Evolutionary conservation across 768 basidiomycete species (phyloP).

Genomic region (Hericium alpestre): DNA sequence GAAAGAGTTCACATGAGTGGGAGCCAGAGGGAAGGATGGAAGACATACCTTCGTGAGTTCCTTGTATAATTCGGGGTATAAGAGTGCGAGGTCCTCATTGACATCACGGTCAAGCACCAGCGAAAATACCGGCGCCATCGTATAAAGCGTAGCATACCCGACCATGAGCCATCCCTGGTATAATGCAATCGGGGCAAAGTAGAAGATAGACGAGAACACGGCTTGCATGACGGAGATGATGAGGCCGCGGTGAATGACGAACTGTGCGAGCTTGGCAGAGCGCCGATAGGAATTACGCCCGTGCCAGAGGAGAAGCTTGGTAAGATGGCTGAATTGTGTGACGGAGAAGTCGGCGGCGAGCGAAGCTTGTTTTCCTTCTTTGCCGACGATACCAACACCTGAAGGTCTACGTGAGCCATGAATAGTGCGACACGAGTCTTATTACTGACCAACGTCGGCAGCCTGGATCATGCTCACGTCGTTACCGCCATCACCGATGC

Average conservation of each 20-base stretch:
- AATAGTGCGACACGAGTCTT: neutral
- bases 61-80: slow-evolving; percentile 97
- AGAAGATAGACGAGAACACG: slow-evolving; percentile 87
- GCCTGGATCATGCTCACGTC: slow-evolving; percentile 99
- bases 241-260: slow-evolving; percentile 94
- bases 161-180: slow-evolving; percentile 99
- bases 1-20: neutral
- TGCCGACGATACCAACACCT: slow-evolving; percentile 97
- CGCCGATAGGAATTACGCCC: slow-evolving; percentile 98
- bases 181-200: slow-evolving; percentile 90
- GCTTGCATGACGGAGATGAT: slow-evolving; percentile 98
- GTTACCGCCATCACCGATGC: slow-evolving; percentile 98
- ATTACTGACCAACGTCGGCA: slow-evolving; percentile 83
- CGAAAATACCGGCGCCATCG: slow-evolving; percentile 98
- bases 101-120: slow-evolving; percentile 93
- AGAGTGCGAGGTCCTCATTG: slow-evolving; percentile 85
- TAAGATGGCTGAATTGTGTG: slow-evolving; percentile 90
- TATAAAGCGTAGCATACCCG: slow-evolving; percentile 92
- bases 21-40: neutral
- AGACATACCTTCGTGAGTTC: slow-evolving; percentile 84
- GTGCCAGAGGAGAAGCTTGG: slow-evolving; percentile 96
- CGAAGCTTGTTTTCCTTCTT: slow-evolving; percentile 97
- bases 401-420: neutral
- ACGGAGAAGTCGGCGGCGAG: slow-evolving; percentile 99
- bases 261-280: slow-evolving; percentile 94